Conservation (phyloP, 2,329 filamentous ascomycete species). For the Phaeophleospora eucalypticola region DNA sequence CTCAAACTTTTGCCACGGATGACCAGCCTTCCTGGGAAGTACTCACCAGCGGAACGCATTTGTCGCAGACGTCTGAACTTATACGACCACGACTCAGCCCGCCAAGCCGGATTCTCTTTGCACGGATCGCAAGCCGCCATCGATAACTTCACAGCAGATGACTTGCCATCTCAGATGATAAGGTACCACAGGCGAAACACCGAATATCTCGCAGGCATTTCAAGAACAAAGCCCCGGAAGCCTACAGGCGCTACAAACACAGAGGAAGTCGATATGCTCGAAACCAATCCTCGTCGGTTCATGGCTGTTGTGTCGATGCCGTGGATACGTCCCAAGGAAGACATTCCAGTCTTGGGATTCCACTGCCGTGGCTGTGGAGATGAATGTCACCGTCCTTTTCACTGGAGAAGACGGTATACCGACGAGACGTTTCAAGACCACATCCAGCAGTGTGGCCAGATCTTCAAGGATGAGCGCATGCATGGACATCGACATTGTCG, state of each 20-base stretch:
- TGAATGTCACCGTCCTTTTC: background rate
- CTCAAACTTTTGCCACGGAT: background rate
- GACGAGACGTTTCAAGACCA: background rate
- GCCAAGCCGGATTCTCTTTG: conserved; percentile 10
- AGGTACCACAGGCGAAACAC: no score
- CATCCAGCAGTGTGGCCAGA: background rate
- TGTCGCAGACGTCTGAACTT: background rate
- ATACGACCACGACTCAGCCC: conserved; percentile 12
- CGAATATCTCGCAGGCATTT: no score
- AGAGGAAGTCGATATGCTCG: background rate
- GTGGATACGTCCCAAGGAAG: background rate
- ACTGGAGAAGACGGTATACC: background rate
- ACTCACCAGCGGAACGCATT: background rate
- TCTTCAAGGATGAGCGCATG: background rate
- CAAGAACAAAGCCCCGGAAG: no score
- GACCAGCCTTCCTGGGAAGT: background rate
- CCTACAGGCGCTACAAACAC: no score
- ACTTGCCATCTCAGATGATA: background rate
- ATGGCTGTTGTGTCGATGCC: background rate
- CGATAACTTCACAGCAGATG: background rate
- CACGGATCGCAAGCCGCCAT: conserved; percentile 16
- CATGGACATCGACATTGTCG: background rate
- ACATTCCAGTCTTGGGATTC: background rate
- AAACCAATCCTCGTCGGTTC: background rate
- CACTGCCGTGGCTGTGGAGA: background rate